Evolutionary conservation across 106 monocot species (phyloP).

Genomic region (Allium sativum): DNA sequence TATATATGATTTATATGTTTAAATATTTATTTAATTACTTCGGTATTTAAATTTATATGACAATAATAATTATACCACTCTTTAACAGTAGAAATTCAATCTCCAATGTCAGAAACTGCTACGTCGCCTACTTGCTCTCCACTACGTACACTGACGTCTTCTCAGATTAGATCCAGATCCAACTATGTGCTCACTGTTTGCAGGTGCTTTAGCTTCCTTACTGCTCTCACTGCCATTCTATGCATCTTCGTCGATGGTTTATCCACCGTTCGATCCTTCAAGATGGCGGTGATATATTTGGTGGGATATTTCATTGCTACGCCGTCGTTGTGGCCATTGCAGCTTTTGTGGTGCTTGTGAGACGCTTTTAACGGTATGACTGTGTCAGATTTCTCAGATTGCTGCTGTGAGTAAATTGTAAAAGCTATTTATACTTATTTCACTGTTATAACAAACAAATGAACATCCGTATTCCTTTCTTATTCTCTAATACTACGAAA

Average conservation of each 20-base stretch:
- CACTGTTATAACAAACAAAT: no score
- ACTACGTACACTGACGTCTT: conserved; percentile 3
- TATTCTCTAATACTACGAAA: no score
- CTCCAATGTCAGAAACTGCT: background rate
- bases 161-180: conserved; percentile 13
- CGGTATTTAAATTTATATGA: no score
- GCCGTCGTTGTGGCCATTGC: conserved; percentile 57
- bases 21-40: no score
- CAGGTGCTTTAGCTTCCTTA: conserved; percentile 71
- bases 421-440: no score
- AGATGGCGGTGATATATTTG: conserved; percentile 55
- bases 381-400: no score
- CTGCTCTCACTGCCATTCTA: conserved; percentile 41
- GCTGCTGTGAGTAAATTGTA: no score
- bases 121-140: conserved; percentile 10
- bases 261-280: conserved; percentile 54
- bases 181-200: conserved; percentile 70
- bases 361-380: no score
- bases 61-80: no score
- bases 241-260: conserved; percentile 62
- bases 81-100: no score
- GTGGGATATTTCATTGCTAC: conserved; percentile 91
- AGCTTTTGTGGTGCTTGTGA: conserved; percentile 67
- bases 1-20: no score
- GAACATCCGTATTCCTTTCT: no score